A percentile compares a stretch with the other conserved stretches of the same genome.
Evolutionary conservation across 257 asterid species (phyloP).

Genomic region (Nicotiana paniculata): DNA sequence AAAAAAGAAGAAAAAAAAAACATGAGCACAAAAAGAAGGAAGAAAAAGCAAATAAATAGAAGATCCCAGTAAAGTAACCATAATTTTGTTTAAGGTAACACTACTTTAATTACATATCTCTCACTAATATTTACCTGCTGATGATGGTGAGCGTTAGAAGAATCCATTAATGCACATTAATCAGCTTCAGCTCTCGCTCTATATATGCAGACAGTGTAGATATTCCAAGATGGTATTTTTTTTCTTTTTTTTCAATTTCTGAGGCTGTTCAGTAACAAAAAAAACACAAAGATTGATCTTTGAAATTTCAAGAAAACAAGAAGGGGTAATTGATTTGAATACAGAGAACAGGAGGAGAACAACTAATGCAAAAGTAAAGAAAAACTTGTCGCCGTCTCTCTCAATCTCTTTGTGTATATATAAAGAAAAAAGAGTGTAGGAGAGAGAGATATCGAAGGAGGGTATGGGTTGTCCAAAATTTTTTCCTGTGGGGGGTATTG

Average conservation of each 20-base stretch:
- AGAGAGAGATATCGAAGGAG: slow-evolving; percentile 1
- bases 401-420: not conserved
- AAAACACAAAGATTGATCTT: slow-evolving; percentile 2
- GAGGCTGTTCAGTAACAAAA: no score
- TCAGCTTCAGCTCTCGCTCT: no score
- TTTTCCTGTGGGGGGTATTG: no score
- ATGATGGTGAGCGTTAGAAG: slow-evolving; percentile 36
- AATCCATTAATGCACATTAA: slow-evolving; percentile 53
- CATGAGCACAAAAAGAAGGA: not conserved
- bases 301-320: slow-evolving; percentile 26
- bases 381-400: not conserved
- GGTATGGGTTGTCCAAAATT: not conserved
- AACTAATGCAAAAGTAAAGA: not conserved
- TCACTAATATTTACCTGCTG: slow-evolving; percentile 41
- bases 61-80: no score
- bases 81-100: not conserved
- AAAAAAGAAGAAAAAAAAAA: no score
- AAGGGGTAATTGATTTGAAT: slow-evolving; percentile 30
- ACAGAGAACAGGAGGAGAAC: slow-evolving; percentile 5
- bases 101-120: no score
- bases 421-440: not conserved
- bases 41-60: no score
- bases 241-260: no score
- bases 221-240: no score
- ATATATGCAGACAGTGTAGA: no score